phyloP scores from a whole-genome alignment of 2,329 filamentous ascomycete species.

The Neofusicoccum sp. region DNA sequence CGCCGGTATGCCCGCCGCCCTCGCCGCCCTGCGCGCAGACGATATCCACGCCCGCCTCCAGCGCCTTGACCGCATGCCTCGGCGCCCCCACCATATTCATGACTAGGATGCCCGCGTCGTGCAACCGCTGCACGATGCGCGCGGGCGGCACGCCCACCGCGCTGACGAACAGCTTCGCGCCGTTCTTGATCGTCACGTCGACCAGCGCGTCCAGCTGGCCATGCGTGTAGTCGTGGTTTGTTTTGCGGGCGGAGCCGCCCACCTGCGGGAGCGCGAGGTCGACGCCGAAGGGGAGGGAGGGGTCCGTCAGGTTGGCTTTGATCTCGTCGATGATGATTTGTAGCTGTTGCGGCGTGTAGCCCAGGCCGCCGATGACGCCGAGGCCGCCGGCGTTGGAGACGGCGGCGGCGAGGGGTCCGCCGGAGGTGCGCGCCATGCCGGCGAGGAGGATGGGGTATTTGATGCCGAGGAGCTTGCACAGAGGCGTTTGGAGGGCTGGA shows the following conservation, averaged over 20 bases:
- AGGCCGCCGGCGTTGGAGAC: constrained; percentile 82
- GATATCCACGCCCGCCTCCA: constrained; percentile 85
- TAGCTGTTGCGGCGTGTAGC: constrained; percentile 65
- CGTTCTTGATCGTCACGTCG: constrained; percentile 80
- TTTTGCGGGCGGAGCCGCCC: constrained; percentile 79
- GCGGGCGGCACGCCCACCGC: constrained; percentile 86
- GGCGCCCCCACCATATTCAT: constrained; percentile 99
- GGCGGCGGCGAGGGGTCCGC: constrained; percentile 42
- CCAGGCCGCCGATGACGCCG: constrained; percentile 55
- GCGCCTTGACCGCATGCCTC: constrained; percentile 85
- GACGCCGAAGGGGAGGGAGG: constrained; percentile 80
- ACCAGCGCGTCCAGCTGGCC: constrained; percentile 87
- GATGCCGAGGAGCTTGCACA: constrained; percentile 70
- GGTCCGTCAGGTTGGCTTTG: constrained; percentile 69
- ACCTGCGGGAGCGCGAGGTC: constrained; percentile 91
- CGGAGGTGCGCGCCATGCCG: constrained; percentile 82
- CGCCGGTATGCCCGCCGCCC: constrained; percentile 89
- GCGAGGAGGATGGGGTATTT: constrained; percentile 88
- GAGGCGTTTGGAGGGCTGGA: constrained; percentile 38
- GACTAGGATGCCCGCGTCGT: constrained; percentile 76
- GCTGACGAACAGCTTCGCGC: constrained; percentile 82
- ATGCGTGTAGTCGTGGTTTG: constrained; percentile 94
- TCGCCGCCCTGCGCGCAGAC: constrained; percentile 92
- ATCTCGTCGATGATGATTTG: constrained; percentile 83
- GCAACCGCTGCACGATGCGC: constrained; percentile 72